Conservation (phyloP, 2,329 filamentous ascomycete species). For the Chrysosporium keratinophilum region DNA sequence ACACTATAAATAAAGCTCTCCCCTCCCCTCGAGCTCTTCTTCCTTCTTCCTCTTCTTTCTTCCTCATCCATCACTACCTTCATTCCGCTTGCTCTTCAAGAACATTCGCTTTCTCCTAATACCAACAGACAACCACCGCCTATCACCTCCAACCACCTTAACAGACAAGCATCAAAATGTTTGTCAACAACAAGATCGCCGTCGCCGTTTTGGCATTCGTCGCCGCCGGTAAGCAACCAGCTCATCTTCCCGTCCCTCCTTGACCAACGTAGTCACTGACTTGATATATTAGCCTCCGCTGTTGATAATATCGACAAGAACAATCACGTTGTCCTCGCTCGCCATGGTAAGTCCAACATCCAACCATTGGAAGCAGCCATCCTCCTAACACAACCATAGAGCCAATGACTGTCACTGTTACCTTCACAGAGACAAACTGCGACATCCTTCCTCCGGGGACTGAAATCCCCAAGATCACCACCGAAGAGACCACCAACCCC, state of each 20-base stretch:
- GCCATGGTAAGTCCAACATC: conserved; percentile 10
- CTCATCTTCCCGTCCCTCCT: neutral
- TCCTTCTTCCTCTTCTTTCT: conserved; percentile 9
- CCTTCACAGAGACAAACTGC: conserved; percentile 17
- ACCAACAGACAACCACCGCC: neutral
- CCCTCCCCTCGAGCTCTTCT: conserved; percentile 2
- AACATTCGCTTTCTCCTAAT: conserved; percentile 12
- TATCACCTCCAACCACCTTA: neutral
- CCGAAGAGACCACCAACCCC: neutral
- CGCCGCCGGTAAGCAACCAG: conserved; percentile 18
- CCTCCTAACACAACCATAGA: conserved; percentile 1
- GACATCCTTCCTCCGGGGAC: neutral
- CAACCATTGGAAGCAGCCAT: neutral
- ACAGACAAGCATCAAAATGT: conserved; percentile 7
- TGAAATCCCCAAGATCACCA: neutral
- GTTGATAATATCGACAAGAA: neutral
- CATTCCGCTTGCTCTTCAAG: neutral
- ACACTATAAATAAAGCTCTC: conserved; percentile 13
- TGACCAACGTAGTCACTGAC: neutral
- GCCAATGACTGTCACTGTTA: conserved; percentile 19
- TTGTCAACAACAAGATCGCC: conserved; percentile 17
- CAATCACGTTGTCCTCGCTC: conserved; percentile 2
- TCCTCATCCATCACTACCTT: conserved; percentile 8
- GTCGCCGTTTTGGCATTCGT: conserved; percentile 20
- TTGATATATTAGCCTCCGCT: neutral